Base-by-base conservation (phyloP, 345 rosid genomes). In the Eucalyptus dawsonii region DNA sequence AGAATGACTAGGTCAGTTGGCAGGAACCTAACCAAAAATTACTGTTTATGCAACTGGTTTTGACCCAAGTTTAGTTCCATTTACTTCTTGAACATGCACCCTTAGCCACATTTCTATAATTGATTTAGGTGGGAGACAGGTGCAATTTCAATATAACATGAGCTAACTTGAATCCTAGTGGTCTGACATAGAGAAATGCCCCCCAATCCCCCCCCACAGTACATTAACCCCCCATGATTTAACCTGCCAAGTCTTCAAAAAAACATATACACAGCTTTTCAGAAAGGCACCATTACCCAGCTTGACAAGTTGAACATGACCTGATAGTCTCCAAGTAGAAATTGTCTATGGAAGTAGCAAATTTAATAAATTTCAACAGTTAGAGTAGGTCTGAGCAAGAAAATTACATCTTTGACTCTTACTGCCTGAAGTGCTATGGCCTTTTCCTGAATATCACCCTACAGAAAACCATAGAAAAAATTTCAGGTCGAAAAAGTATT, bases 401-500 rank as follows among this genome's bases (percentile, higher is more conserved):
- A 91, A 92, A 94, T 94, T 94, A 97, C 99, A 93, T 97, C 99
- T 95, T 96, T 94, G 81, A 98, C 99, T 96, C 98, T 92, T 89
- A 96, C 99, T 87, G 92, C 95, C 94, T 97, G 99, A 88, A 98
- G 93, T 60, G 98, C 95, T 87, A 94, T 93, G 90, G 99, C 99
- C 91, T 95, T 97, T 87, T 96, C 99, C 93, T 96, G 99, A 90
- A 98, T 94, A 91, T 95, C 97, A 80, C 99, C 99, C 99, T 98
- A 88, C 91, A 93, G 87, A 72, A 87, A 93, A 89, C 50, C 87
- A 86, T 80, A 86, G 47, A 87, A 69, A 45, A 65, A 9, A 47
- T 56, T 76, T 49, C 34, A 37, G 81, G 86, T 40, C n/a, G 83
- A 51, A 89, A 90, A 62, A 60, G 15, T 19, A 50, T 11, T 87